Evolutionary conservation across 2,329 filamentous ascomycete genomes (phyloP).

Genomic region (Cercospora beticola): DNA sequence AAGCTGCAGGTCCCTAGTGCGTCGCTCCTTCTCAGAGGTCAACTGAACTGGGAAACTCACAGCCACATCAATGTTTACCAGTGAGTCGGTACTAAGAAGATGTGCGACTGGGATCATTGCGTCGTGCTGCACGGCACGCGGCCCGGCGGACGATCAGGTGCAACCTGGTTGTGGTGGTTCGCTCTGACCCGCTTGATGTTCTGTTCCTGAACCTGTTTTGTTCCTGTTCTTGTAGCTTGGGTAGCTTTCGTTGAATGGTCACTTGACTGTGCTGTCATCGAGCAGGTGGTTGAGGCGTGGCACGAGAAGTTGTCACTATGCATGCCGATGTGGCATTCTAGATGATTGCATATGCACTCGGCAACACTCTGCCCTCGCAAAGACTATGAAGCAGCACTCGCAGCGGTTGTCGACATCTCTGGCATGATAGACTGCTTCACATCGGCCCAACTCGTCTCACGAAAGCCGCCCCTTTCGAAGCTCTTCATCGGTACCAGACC

Average conservation of each 20-base stretch:
- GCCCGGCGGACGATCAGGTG: background rate
- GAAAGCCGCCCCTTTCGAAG: conserved; percentile 38
- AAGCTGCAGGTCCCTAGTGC: background rate
- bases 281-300: conserved; percentile 1
- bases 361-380: background rate
- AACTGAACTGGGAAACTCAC: background rate
- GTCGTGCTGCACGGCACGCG: background rate
- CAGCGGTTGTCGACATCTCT: conserved; percentile 2
- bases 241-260: background rate
- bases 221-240: background rate
- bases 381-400: background rate
- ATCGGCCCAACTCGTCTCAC: conserved; percentile 33
- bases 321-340: background rate
- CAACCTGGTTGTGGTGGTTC: background rate
- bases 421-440: conserved; percentile 23
- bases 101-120: background rate
- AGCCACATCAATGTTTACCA: background rate
- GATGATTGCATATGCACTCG: background rate
- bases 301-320: background rate
- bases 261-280: background rate
- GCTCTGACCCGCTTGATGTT: background rate
- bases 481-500: conserved; percentile 72
- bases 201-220: background rate
- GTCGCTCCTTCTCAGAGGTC: background rate
- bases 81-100: conserved; percentile 1